Evolutionary conservation across 1,284 basidiomycete species (phyloP).

Genomic region (Rhodotorula sp.): DNA sequence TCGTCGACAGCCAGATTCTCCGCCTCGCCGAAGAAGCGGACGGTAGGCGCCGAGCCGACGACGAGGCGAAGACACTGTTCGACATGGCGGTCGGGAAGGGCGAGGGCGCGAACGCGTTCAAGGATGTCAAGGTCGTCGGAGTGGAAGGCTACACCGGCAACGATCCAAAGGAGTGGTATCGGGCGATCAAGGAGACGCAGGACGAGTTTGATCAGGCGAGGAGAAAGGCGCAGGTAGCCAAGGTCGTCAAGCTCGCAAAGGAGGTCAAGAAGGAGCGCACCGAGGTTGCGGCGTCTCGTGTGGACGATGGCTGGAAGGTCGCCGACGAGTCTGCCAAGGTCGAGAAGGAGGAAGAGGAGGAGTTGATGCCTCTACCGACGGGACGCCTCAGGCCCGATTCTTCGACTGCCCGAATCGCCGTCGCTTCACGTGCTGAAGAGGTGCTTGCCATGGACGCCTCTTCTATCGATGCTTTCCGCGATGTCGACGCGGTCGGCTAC

Average conservation of each 20-base stretch:
- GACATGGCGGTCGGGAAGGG: constrained; percentile 57
- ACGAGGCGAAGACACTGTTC: constrained; percentile 54
- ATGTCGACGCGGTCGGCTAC: neutral
- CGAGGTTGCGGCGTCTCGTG: neutral
- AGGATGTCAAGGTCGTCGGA: constrained; percentile 51
- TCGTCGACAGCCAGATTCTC: constrained; percentile 57
- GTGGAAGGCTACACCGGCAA: constrained; percentile 51
- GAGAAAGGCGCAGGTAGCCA: constrained; percentile 14
- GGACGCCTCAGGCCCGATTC: constrained; percentile 21
- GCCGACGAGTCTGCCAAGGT: neutral
- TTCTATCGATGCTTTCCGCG: neutral
- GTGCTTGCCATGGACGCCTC: constrained; percentile 8
- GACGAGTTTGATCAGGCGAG: constrained; percentile 17
- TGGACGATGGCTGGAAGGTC: neutral
- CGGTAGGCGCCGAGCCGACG: constrained; percentile 46
- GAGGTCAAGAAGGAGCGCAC: constrained; percentile 23
- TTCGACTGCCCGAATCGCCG: neutral
- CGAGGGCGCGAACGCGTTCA: constrained; percentile 54
- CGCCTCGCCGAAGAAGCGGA: constrained; percentile 23
- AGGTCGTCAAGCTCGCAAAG: constrained; percentile 19
- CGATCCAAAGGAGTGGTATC: constrained; percentile 38
- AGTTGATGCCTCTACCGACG: constrained; percentile 10
- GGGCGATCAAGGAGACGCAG: constrained; percentile 7
- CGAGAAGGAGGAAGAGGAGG: neutral
- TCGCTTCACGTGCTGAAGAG: constrained; percentile 1